Conservation (phyloP, 805 yeast species). For the Phaffomyces antillensis region DNA sequence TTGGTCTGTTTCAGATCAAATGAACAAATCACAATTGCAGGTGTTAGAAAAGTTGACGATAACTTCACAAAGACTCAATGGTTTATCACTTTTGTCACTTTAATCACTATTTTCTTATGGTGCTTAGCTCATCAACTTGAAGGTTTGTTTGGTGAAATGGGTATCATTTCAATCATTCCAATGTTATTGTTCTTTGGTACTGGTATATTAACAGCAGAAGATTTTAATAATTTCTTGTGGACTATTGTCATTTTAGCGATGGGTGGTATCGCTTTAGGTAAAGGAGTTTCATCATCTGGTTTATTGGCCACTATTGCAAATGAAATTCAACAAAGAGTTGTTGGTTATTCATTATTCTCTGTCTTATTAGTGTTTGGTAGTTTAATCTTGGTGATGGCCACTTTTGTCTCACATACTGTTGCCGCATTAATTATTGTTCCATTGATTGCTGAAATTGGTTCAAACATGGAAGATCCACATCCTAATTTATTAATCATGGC, state of each 20-base stretch:
- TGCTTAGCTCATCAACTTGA: slow-evolving; percentile 75
- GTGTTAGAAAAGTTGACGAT: slow-evolving; percentile 54
- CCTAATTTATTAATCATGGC: slow-evolving; percentile 73
- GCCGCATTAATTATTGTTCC: slow-evolving; percentile 94
- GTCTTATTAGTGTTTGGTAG: slow-evolving; percentile 76
- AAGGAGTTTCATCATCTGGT: slow-evolving; percentile 91
- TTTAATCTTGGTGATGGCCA: slow-evolving; percentile 76
- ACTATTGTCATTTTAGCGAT: slow-evolving; percentile 90
- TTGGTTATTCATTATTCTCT: slow-evolving; percentile 60
- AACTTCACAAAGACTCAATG: slow-evolving; percentile 66
- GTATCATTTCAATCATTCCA: slow-evolving; percentile 89
- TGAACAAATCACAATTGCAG: slow-evolving; percentile 35
- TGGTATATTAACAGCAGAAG: slow-evolving; percentile 80
- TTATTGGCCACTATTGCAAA: slow-evolving; percentile 71
- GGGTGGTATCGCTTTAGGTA: slow-evolving; percentile 97
- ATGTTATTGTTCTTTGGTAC: slow-evolving; percentile 89
- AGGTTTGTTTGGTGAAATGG: slow-evolving; percentile 86
- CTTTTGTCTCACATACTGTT: slow-evolving; percentile 94
- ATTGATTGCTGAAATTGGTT: slow-evolving; percentile 84
- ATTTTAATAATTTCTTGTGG: slow-evolving; percentile 95
- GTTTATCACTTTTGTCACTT: slow-evolving; percentile 62
- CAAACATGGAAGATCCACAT: slow-evolving; percentile 64
- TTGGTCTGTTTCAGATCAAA: slow-evolving; percentile 55
- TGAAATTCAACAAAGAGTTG: slow-evolving; percentile 57
- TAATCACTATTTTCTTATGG: slow-evolving; percentile 78